A percentile compares a stretch with the other conserved stretches of the same genome.
phyloP scores from a whole-genome alignment of 2,329 filamentous ascomycete genomes.

The Coniochaeta sp. region DNA sequence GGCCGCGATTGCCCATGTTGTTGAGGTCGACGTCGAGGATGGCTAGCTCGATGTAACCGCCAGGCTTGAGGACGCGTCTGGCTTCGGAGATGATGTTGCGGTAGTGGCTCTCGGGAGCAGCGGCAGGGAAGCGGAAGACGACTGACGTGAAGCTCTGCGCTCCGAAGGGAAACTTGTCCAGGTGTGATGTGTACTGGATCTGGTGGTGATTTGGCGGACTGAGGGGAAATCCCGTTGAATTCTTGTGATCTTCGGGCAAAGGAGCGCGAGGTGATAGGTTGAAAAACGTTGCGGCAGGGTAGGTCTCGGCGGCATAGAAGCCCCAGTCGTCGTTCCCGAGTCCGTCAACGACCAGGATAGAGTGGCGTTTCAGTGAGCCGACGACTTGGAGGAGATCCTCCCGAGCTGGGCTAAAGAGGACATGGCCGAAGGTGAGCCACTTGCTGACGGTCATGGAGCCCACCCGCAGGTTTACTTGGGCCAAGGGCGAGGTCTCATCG shows the following conservation, averaged over 20 bases:
- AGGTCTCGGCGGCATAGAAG: slow-evolving; percentile 76
- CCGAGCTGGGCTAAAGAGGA: slow-evolving; percentile 73
- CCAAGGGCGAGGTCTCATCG: slow-evolving; percentile 54
- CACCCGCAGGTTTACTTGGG: slow-evolving; percentile 69
- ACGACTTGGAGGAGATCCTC: slow-evolving; percentile 56
- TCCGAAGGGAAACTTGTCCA: slow-evolving; percentile 66
- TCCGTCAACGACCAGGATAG: slow-evolving; percentile 72
- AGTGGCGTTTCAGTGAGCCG: slow-evolving; percentile 46
- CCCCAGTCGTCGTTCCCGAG: slow-evolving; percentile 87
- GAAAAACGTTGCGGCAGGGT: slow-evolving; percentile 68
- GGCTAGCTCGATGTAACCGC: slow-evolving; percentile 71
- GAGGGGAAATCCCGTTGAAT: slow-evolving; percentile 40
- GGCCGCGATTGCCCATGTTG: slow-evolving; percentile 69
- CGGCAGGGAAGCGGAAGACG: slow-evolving; percentile 69
- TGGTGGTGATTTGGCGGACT: slow-evolving; percentile 68
- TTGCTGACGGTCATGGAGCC: slow-evolving; percentile 82
- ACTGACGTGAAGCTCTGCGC: slow-evolving; percentile 69
- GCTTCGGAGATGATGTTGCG: slow-evolving; percentile 67
- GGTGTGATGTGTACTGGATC: slow-evolving; percentile 58
- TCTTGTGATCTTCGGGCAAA: slow-evolving; percentile 35
- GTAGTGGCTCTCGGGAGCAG: slow-evolving; percentile 61
- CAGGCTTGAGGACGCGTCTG: slow-evolving; percentile 69
- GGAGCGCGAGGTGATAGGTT: slow-evolving; percentile 60
- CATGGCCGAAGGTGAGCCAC: slow-evolving; percentile 79
- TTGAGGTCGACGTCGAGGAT: slow-evolving; percentile 75